These are phyloP conservation scores for Plasmodium gallinaceum DNA, from an alignment of 169 alveolate genomes.

Conservation along the genomic window DNA sequence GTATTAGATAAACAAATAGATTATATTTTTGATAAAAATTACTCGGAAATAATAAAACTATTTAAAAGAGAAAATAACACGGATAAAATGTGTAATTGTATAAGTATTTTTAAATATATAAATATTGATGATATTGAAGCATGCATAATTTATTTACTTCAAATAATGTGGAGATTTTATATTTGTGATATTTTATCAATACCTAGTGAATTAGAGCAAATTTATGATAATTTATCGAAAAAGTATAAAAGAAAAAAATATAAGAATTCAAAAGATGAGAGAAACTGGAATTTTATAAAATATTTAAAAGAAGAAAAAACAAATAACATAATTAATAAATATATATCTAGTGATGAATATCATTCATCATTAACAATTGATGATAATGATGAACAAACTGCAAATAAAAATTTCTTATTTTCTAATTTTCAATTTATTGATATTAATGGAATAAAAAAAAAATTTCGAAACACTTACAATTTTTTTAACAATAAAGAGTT, in stretches of 20 bases:
- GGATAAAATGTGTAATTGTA: constrained; percentile 30
- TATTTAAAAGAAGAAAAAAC: constrained; percentile 40
- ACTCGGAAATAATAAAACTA: constrained; percentile 22
- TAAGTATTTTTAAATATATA: constrained; percentile 57
- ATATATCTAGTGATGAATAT: constrained; percentile 24
- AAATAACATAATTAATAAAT: constrained; percentile 30
- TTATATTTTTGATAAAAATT: constrained; percentile 67
- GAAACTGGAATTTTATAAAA: constrained; percentile 56
- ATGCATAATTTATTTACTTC: constrained; percentile 58
- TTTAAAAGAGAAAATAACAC: constrained; percentile 3
- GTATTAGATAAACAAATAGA: constrained; percentile 34
- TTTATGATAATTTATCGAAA: constrained; percentile 40
- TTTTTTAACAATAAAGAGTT: background rate
- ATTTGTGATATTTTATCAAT: constrained; percentile 54
- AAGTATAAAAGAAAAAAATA: constrained; percentile 64
- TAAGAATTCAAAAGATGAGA: constrained; percentile 59
- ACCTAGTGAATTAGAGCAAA: constrained; percentile 69
- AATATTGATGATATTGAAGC: constrained; percentile 35
- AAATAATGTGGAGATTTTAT: constrained; percentile 35
- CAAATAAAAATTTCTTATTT: constrained; percentile 19
- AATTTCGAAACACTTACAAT: background rate
- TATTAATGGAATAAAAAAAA: background rate
- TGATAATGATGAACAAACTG: constrained; percentile 23
- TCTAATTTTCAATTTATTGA: constrained; percentile 60
- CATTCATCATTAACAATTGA: background rate